Percentiles rank a stretch among this genome's conserved stretches.
phyloP scores from a whole-genome alignment of 768 basidiomycete species.

The Boletus speciosus region DNA sequence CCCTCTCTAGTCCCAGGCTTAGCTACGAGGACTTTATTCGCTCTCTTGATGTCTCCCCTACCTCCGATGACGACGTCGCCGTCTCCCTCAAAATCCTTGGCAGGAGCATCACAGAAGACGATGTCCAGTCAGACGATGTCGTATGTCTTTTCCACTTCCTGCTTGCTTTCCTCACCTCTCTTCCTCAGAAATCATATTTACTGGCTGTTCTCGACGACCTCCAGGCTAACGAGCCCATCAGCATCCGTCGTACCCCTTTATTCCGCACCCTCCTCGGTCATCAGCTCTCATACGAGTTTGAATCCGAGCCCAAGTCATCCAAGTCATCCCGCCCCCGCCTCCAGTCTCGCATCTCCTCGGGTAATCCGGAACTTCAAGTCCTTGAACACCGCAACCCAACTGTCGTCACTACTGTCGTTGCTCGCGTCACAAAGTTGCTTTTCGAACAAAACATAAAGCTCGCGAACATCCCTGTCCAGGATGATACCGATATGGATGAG shows the following conservation, averaged over 20 bases:
- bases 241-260: conserved; percentile 39
- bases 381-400: conserved; percentile 37
- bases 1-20: conserved; percentile 33
- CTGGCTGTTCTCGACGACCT: conserved; percentile 38
- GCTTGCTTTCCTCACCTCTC: neutral
- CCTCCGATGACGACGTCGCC: conserved; percentile 31
- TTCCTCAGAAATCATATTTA: conserved; percentile 44
- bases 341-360: conserved; percentile 9
- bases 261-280: conserved; percentile 34
- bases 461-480: conserved; percentile 28
- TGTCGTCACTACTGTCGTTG: conserved; percentile 46
- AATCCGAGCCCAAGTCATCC: conserved; percentile 7
- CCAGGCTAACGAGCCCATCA: conserved; percentile 29
- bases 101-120: conserved; percentile 38
- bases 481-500: conserved; percentile 27
- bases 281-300: conserved; percentile 22
- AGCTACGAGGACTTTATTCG: conserved; percentile 40
- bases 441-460: conserved; percentile 45
- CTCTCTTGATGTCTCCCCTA: conserved; percentile 30
- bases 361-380: conserved; percentile 29
- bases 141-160: conserved; percentile 34
- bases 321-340: conserved; percentile 16
- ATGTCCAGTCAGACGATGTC: conserved; percentile 43
- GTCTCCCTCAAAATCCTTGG: conserved; percentile 40
- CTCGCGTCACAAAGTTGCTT: conserved; percentile 43